phyloP scores from a whole-genome alignment of 805 yeast species.

The Komagataella mondaviorum region DNA sequence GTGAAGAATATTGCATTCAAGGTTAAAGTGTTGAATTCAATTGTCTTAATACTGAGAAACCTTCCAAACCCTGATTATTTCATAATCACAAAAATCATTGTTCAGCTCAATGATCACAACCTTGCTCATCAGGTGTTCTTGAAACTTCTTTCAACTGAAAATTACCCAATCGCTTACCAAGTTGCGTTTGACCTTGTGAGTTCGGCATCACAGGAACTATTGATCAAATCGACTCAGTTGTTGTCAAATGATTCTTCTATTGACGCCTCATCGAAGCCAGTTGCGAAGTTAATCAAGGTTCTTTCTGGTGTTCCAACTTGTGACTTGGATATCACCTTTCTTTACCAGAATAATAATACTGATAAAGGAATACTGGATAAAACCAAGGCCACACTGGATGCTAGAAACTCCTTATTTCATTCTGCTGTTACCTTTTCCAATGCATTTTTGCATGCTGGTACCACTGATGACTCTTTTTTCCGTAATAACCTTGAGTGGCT shows the following conservation, averaged over 20 bases:
- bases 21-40: conserved; percentile 42
- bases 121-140: conserved; percentile 61
- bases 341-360: conserved; percentile 76
- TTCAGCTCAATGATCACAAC: conserved; percentile 68
- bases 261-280: conserved; percentile 14
- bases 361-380: conserved; percentile 73
- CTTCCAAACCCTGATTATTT: conserved; percentile 67
- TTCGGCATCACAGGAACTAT: conserved; percentile 81
- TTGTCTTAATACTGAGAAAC: conserved; percentile 46
- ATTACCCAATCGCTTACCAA: conserved; percentile 65
- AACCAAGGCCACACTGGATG: conserved; percentile 73
- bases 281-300: conserved; percentile 45
- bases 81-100: conserved; percentile 72
- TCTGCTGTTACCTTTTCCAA: conserved; percentile 91
- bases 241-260: conserved; percentile 16
- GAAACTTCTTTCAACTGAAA: conserved; percentile 29
- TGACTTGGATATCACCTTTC: conserved; percentile 81
- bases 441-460: conserved; percentile 92
- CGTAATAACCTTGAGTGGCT: conserved; percentile 89
- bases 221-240: conserved; percentile 37
- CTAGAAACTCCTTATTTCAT: conserved; percentile 88
- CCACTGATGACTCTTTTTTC: conserved; percentile 88
- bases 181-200: conserved; percentile 91
- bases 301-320: conserved; percentile 89
- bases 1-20: conserved; percentile 56